Percentiles rank a stretch among this genome's conserved stretches.
Conservation (phyloP, 345 rosid genomes). For the Leavenworthia alabamica region DNA sequence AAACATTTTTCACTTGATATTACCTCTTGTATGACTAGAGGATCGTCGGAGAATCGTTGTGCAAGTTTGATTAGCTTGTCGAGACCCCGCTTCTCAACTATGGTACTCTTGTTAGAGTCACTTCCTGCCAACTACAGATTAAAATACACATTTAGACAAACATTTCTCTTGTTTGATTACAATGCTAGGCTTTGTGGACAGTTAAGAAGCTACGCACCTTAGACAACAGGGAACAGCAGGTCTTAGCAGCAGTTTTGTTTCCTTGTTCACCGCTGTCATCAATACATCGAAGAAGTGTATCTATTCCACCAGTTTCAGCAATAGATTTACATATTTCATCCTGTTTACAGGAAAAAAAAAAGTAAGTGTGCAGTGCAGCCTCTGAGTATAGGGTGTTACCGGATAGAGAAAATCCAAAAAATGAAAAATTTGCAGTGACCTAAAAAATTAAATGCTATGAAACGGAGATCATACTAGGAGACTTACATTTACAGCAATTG, state of each 20-base stretch:
- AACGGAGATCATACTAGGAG: neutral
- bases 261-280: slow-evolving; percentile 76
- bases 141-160: slow-evolving; percentile 23
- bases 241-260: slow-evolving; percentile 59
- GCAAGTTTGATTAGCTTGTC: slow-evolving; percentile 61
- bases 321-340: slow-evolving; percentile 83
- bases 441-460: neutral
- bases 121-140: slow-evolving; percentile 79
- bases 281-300: slow-evolving; percentile 61
- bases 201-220: slow-evolving; percentile 40
- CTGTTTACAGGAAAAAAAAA: slow-evolving; percentile 34
- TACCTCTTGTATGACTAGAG: slow-evolving; percentile 84
- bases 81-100: slow-evolving; percentile 74
- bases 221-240: slow-evolving; percentile 71
- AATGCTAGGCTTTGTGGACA: neutral
- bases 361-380: neutral
- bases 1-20: neutral
- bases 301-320: slow-evolving; percentile 85
- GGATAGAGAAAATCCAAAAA: neutral
- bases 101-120: slow-evolving; percentile 71
- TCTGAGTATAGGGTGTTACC: neutral
- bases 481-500: slow-evolving; percentile 85
- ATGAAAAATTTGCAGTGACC: neutral
- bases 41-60: slow-evolving; percentile 67
- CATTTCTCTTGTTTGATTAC: neutral